Percentiles rank a stretch among this genome's conserved stretches.
These are phyloP conservation scores for Neonectria hederae DNA, from an alignment of 2,329 filamentous ascomycete genomes.

Conservation along the genomic window DNA sequence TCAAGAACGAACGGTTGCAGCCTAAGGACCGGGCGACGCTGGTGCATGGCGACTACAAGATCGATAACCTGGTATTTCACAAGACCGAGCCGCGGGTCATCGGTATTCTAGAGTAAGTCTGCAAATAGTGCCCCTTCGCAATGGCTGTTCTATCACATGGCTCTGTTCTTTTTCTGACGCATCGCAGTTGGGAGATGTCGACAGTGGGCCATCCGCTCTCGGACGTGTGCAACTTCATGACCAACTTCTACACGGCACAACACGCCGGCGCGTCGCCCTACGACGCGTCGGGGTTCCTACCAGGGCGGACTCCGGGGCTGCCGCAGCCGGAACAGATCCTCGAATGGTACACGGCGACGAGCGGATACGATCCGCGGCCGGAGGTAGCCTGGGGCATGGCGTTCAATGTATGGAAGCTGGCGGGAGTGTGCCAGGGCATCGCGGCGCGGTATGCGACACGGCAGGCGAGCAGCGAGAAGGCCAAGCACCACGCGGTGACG, in stretches of 20 bases:
- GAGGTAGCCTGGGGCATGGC: slow-evolving; percentile 70
- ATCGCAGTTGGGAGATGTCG: slow-evolving; percentile 88
- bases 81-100: slow-evolving; percentile 88
- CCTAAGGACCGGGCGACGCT: slow-evolving; percentile 81
- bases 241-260: slow-evolving; percentile 52
- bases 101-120: slow-evolving; percentile 82
- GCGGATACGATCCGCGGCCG: slow-evolving; percentile 74
- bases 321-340: slow-evolving; percentile 54
- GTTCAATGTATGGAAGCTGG: slow-evolving; percentile 69
- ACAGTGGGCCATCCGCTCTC: slow-evolving; percentile 96
- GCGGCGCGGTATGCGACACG: slow-evolving; percentile 84
- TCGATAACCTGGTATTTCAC: slow-evolving; percentile 90
- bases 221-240: slow-evolving; percentile 82
- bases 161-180: background rate
- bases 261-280: slow-evolving; percentile 33
- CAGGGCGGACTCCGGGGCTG: slow-evolving; percentile 72
- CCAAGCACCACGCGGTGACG: slow-evolving; percentile 74
- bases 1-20: slow-evolving; percentile 73
- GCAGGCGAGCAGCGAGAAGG: slow-evolving; percentile 89
- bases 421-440: slow-evolving; percentile 84
- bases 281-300: slow-evolving; percentile 64
- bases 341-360: slow-evolving; percentile 56
- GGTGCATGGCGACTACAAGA: slow-evolving; percentile 97
- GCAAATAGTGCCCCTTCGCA: background rate
- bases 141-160: background rate